A percentile compares a stretch with the other conserved stretches of the same genome.
Conservation (phyloP, 768 basidiomycete genomes). For the Suillus americanus region DNA sequence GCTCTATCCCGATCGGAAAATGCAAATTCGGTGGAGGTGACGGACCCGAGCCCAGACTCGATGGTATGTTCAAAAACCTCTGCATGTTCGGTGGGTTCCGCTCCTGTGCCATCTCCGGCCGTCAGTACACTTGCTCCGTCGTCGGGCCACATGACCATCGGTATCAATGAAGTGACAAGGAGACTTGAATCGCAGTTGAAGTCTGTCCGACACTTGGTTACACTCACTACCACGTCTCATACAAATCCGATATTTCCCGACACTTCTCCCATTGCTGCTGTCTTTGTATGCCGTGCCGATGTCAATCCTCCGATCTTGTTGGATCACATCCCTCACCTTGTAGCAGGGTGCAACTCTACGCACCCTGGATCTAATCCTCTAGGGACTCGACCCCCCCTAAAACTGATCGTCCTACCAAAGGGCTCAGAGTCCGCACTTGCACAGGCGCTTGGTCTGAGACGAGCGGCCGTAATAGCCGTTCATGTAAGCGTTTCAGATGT, state of each 20-base stretch:
- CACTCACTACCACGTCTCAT: neutral
- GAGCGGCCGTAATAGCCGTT: slow-evolving; percentile 56
- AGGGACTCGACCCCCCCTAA: slow-evolving; percentile 37
- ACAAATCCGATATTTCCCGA: neutral
- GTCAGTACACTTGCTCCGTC: neutral
- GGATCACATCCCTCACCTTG: slow-evolving; percentile 73
- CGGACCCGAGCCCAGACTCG: neutral
- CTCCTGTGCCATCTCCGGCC: neutral
- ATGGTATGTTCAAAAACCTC: neutral
- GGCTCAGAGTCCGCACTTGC: slow-evolving; percentile 67
- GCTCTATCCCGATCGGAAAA: neutral
- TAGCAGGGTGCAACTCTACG: slow-evolving; percentile 72
- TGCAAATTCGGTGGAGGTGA: neutral
- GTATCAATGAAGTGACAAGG: slow-evolving; percentile 73
- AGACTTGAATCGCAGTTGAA: slow-evolving; percentile 57
- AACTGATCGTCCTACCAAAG: slow-evolving; percentile 63
- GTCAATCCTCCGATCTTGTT: slow-evolving; percentile 71
- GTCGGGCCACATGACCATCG: slow-evolving; percentile 52
- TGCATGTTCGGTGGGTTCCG: neutral
- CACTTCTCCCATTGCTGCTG: slow-evolving; percentile 28
- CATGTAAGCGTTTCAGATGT: slow-evolving; percentile 47
- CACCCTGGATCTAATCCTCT: neutral
- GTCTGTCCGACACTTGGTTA: slow-evolving; percentile 20
- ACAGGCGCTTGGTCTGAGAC: slow-evolving; percentile 59
- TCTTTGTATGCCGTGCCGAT: slow-evolving; percentile 76